These are phyloP conservation scores for Mucor lusitanicus DNA, from an alignment of 371 early-diverging fungal species.

Conservation along the genomic window DNA sequence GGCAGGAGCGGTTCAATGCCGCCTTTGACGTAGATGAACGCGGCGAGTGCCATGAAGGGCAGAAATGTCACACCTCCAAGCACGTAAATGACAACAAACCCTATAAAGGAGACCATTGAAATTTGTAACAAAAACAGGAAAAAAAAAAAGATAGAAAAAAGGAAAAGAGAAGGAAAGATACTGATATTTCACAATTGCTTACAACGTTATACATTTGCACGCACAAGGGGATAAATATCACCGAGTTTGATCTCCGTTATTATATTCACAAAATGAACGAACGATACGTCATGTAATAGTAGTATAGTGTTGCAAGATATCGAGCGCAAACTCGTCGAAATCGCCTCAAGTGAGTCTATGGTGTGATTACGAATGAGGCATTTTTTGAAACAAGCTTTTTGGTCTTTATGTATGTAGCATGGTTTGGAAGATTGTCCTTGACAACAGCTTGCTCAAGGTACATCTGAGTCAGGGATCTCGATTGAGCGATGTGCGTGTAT, in stretches of 20 bases:
- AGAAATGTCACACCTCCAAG: constrained; percentile 28
- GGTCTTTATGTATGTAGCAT: no score
- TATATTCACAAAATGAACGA: neutral
- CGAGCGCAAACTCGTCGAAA: no score
- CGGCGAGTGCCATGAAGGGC: constrained; percentile 14
- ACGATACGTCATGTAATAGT: neutral
- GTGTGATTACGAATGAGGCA: no score
- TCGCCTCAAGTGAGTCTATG: no score
- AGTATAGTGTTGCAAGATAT: no score
- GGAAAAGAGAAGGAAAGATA: neutral
- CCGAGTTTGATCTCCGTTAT: neutral
- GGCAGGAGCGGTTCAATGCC: constrained; percentile 1
- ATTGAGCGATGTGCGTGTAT: no score
- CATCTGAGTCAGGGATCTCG: no score
- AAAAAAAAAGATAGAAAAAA: neutral
- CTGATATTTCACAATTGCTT: neutral
- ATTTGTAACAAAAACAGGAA: neutral
- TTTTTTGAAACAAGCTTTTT: no score
- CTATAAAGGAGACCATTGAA: constrained; percentile 10
- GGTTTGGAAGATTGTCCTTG: no score
- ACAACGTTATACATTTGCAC: neutral
- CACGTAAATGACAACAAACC: constrained; percentile 20
- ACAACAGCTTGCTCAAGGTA: no score
- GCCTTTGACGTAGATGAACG: constrained; percentile 12
- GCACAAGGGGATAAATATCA: neutral